Conservation (phyloP, 768 basidiomycete genomes). For the Cytidiella melzeri region DNA sequence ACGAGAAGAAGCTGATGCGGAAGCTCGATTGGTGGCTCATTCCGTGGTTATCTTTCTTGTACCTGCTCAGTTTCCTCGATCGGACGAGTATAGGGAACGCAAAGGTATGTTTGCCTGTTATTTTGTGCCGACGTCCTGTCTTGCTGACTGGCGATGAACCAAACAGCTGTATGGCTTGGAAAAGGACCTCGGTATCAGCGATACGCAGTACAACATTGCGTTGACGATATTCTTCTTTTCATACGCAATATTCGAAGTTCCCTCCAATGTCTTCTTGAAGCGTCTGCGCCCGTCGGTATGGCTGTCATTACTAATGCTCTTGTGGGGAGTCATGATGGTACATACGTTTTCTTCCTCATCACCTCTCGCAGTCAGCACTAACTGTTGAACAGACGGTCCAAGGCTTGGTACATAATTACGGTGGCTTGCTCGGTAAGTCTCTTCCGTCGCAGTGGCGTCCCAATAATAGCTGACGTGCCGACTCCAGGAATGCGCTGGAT, state of each 20-base stretch:
- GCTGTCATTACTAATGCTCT: constrained; percentile 66
- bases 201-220: constrained; percentile 58
- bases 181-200: constrained; percentile 49
- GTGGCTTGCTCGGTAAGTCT: constrained; percentile 56
- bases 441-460: not conserved
- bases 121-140: constrained; percentile 15
- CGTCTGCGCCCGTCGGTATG: constrained; percentile 72
- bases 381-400: constrained; percentile 50
- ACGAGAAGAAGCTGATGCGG: constrained; percentile 64
- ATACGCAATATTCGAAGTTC: constrained; percentile 70
- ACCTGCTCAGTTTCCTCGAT: constrained; percentile 67
- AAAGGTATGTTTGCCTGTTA: constrained; percentile 24
- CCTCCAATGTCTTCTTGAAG: constrained; percentile 68
- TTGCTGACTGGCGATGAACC: not conserved
- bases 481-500: constrained; percentile 60
- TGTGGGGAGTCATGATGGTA: constrained; percentile 77
- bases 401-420: constrained; percentile 63
- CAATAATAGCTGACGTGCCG: not conserved
- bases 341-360: constrained; percentile 2
- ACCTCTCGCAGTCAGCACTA: not conserved
- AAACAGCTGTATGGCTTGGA: constrained; percentile 59
- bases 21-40: constrained; percentile 65
- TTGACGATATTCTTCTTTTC: constrained; percentile 52
- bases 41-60: constrained; percentile 70
- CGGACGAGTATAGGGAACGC: constrained; percentile 51